Evolutionary conservation across 2,329 filamentous ascomycete genomes (phyloP), one percentile per base, ranked within the genome.

Genomic region (Pseudocercospora fijiensis): DNA sequence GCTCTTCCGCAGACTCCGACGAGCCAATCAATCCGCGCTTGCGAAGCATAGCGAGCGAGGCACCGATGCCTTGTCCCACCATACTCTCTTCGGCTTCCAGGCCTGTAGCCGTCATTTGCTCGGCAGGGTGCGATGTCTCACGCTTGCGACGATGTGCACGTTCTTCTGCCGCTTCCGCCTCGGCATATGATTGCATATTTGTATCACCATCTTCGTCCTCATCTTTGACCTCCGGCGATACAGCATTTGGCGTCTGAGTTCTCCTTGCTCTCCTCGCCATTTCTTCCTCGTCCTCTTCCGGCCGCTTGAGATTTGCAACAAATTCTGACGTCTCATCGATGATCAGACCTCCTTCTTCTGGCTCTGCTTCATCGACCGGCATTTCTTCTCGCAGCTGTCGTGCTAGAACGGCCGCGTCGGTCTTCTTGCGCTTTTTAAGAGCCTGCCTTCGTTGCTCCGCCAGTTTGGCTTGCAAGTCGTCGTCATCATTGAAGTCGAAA

Each of bases 301-400:
- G 86, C 63, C 89, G 90, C 73, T 89, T 90, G 61, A 99, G 79
- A 60, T 92, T 92, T 26, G 92, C 90, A 28, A 99, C 90, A 71
- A 99, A 99, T 72, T 96, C 93, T 0, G 92, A 92, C 0, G 94
- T 96, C 74, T 97, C 95, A 65, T 97, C 94, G 62, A 99, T 93
- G n/a, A 97, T 85, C 1, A 99, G 81, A 1, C 92, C 94, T 1
- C 81, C 81, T 57, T 84, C 82, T 20, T 80, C 80, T 0, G 83
- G 80, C 16, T 78, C 80, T 2, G 84, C 79, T 24, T 84, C 84
- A 57, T 88, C 86, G 28, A 88, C 85, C 20, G 87, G 88, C 73
- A 85, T 77, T 70, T 90, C 88, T 74, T 90, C 86, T 64, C 83
- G 81, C 43, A 99, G 80, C 73, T 95, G 90, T 68, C 88, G 87